phyloP scores from a whole-genome alignment of 2,329 filamentous ascomycete species.

The Zalaria sp. region DNA sequence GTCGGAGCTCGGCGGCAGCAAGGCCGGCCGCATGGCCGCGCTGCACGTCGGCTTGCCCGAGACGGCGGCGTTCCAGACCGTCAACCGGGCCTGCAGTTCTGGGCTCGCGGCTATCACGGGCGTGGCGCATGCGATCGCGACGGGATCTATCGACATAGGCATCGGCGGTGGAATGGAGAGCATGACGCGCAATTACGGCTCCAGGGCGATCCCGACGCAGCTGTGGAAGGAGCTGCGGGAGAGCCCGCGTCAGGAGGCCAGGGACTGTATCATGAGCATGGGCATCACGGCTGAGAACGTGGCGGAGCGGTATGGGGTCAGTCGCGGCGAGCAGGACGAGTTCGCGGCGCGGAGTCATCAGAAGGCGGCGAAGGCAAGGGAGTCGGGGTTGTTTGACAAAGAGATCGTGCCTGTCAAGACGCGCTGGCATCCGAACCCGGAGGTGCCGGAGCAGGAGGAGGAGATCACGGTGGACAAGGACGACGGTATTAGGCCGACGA shows the following conservation, averaged over 20 bases:
- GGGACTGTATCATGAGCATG: constrained; percentile 91
- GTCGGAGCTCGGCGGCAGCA: constrained; percentile 77
- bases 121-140: constrained; percentile 61
- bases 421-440: constrained; percentile 50
- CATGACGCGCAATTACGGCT: constrained; percentile 87
- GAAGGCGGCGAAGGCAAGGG: constrained; percentile 57
- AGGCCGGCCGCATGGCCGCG: constrained; percentile 82
- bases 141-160: constrained; percentile 56
- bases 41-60: constrained; percentile 68
- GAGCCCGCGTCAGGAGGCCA: constrained; percentile 50
- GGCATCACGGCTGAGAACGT: constrained; percentile 84
- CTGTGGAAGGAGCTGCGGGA: constrained; percentile 62
- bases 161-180: constrained; percentile 89
- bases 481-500: constrained; percentile 64
- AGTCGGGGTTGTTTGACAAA: constrained; percentile 53
- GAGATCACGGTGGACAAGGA: constrained; percentile 58
- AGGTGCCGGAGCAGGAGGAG: constrained; percentile 32
- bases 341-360: constrained; percentile 65
- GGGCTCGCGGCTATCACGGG: constrained; percentile 64
- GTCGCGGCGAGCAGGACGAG: constrained; percentile 63
- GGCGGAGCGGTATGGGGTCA: constrained; percentile 59
- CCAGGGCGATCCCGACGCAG: constrained; percentile 67
- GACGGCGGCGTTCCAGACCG: constrained; percentile 64
- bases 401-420: constrained; percentile 77
- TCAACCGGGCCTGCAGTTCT: constrained; percentile 76